Conservation (phyloP, 2,329 filamentous ascomycete genomes). For the Alternaria metachromatica region DNA sequence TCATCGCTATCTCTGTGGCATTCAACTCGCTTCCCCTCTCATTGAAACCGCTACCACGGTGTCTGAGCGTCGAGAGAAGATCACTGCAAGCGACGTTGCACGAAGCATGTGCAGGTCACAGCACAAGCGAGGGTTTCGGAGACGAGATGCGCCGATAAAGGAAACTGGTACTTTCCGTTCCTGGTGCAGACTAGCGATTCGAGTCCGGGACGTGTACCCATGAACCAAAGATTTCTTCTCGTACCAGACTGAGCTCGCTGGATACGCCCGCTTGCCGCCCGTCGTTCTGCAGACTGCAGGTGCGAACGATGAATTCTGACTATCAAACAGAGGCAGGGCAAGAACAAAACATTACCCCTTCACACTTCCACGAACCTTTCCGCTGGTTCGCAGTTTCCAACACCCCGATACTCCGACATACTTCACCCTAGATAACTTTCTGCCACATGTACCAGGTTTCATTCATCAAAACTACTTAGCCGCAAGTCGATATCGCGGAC, state of each 20-base stretch:
- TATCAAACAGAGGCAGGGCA: neutral
- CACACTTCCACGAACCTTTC: neutral
- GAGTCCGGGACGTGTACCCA: neutral
- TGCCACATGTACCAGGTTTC: neutral
- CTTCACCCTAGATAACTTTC: neutral
- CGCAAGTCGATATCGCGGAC: neutral
- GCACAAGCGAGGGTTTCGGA: neutral
- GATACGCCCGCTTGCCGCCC: neutral
- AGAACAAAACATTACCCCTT: neutral
- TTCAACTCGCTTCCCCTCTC: neutral
- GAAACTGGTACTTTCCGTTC: neutral
- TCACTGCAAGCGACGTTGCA: neutral
- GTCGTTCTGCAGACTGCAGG: neutral
- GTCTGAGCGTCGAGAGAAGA: neutral
- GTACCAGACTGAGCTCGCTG: neutral
- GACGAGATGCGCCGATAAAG: neutral
- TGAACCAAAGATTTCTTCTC: neutral
- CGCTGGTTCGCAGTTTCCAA: neutral
- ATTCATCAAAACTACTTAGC: neutral
- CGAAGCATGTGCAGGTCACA: neutral
- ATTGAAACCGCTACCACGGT: neutral
- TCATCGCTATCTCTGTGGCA: neutral
- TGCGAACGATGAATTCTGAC: neutral
- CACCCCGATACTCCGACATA: neutral
- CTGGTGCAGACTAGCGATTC: neutral